These are phyloP conservation scores for Lignosus rhinocerotis DNA, from an alignment of 1,284 basidiomycete genomes.

Conservation along the genomic window DNA sequence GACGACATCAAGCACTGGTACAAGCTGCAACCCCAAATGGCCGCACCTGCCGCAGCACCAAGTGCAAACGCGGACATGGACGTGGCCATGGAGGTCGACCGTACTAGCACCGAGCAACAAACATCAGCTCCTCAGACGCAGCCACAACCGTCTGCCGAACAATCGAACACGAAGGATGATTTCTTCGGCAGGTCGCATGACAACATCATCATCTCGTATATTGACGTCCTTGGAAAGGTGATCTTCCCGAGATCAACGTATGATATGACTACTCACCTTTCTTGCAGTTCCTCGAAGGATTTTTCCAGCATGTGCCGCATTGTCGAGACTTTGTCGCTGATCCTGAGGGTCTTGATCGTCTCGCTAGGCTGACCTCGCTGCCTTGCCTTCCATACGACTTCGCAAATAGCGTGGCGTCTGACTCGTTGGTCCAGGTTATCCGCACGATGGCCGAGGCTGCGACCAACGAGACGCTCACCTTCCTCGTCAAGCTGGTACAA, in stretches of 20 bases:
- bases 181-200: conserved; percentile 56
- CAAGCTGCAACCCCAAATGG: conserved; percentile 42
- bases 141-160: conserved; percentile 5
- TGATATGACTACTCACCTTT: conserved; percentile 8
- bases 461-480: conserved; percentile 73
- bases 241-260: conserved; percentile 23
- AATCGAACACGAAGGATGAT: conserved; percentile 36
- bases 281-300: conserved; percentile 83
- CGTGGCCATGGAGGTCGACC: conserved; percentile 50
- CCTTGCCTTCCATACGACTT: conserved; percentile 93
- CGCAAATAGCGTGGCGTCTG: conserved; percentile 78
- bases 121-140: neutral
- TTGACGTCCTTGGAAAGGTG: conserved; percentile 77
- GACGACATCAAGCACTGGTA: conserved; percentile 69
- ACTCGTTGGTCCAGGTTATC: conserved; percentile 86
- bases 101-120: neutral
- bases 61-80: conserved; percentile 35
- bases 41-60: conserved; percentile 28
- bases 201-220: conserved; percentile 73
- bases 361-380: conserved; percentile 79
- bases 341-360: conserved; percentile 72
- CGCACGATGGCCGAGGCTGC: conserved; percentile 88
- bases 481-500: conserved; percentile 74
- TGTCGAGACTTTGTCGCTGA: conserved; percentile 87
- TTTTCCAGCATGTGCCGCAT: conserved; percentile 90